phyloP scores from a whole-genome alignment of 2,329 filamentous ascomycete species.

The Paraconiothyrium sp. region DNA sequence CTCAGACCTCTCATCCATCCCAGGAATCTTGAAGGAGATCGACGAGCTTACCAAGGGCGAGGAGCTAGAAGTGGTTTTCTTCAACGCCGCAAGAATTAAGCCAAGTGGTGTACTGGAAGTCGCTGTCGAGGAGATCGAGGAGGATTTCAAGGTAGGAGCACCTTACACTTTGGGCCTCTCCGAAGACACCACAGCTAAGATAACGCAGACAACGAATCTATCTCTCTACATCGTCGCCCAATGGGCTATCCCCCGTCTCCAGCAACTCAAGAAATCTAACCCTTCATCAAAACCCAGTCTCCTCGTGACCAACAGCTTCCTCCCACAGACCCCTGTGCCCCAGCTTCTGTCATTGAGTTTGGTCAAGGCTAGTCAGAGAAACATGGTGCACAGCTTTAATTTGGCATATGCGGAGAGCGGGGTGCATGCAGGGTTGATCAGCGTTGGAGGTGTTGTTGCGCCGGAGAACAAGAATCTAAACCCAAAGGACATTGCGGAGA shows the following conservation, averaged over 20 bases:
- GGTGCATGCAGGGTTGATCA: conserved; percentile 60
- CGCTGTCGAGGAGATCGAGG: conserved; percentile 56
- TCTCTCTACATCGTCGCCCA: conserved; percentile 60
- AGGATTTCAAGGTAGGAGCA: conserved; percentile 59
- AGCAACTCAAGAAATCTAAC: conserved; percentile 44
- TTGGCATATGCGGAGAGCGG: conserved; percentile 52
- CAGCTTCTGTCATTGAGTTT: conserved; percentile 61
- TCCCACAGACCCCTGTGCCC: conserved; percentile 59
- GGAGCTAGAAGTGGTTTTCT: conserved; percentile 60
- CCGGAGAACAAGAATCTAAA: conserved; percentile 54
- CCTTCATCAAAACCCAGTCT: conserved; percentile 54
- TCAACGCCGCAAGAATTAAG: conserved; percentile 62
- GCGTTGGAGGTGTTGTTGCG: conserved; percentile 56
- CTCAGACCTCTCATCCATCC: conserved; percentile 51
- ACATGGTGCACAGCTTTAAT: conserved; percentile 57
- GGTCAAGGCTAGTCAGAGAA: conserved; percentile 62
- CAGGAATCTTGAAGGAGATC: conserved; percentile 52
- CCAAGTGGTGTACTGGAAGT: conserved; percentile 55
- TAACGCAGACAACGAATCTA: conserved; percentile 55
- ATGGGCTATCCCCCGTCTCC: conserved; percentile 56
- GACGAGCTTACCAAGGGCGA: conserved; percentile 45
- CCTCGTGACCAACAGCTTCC: conserved; percentile 60
- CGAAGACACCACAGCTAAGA: background rate
- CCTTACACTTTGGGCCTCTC: background rate
- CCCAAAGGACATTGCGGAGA: conserved; percentile 57